Evolutionary conservation across 768 basidiomycete genomes (phyloP), one percentile per base, ranked within the genome.

Genomic region (Suillus bovinus): DNA sequence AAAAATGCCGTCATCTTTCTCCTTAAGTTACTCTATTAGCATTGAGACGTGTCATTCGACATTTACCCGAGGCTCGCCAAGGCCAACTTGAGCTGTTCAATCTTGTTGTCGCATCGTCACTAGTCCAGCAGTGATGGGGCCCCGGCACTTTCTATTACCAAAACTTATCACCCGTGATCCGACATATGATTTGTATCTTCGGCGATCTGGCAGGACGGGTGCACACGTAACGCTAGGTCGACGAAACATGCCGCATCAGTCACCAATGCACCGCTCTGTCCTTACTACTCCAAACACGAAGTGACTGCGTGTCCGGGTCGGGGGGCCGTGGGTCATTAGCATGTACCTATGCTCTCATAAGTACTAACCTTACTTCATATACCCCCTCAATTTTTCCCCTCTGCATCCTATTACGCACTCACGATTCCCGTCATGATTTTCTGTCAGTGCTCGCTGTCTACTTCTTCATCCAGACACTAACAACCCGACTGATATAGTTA

Each of bases 281-380:
- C 33, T 56, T 27, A 56, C 39, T 20, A 20, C 42, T 46, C 3
- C 41, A 58, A 63, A 76, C 73, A 74, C 73, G 74, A 71, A 70
- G 66, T 66, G 64, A 64, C 46, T 71, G 73, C 73, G 74, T 74
- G 73, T 61, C 66, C 65, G 60, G 63, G 57, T 59, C 58, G 66
- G 63, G 62, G 65, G 61, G 61, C 65, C 63, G 65, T 59, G 62
- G 47, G 42, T 65, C 50, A 46, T 52, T 66, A 54, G 59, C 65
- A 65, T 60, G 34, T 64, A 61, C 42, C 61, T 62, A 46, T 62
- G 61, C 64, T 71, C 67, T 71, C 65, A 73, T 75, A 75, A 74
- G 63, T 55, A 59, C 42, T 56, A 57, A 17, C 42, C 20, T 38
- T 61, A 53, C 61, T 67, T 70, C 65, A 67, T 69, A 54, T 59